These are phyloP conservation scores for Mycena sanguinolenta DNA, from an alignment of 768 basidiomycete species.

Conservation along the genomic window DNA sequence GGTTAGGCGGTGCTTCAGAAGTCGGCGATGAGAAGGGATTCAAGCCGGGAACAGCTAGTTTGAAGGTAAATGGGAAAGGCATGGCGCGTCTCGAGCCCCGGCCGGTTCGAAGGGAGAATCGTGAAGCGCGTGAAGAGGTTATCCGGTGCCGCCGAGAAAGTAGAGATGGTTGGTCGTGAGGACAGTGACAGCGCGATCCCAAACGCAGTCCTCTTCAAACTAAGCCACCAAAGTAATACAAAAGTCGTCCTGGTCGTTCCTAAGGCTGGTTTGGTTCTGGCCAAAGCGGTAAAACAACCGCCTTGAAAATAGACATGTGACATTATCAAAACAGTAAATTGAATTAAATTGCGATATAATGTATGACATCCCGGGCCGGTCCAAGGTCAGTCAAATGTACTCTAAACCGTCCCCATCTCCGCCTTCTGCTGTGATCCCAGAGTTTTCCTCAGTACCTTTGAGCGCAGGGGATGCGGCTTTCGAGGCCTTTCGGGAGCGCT, in stretches of 20 bases:
- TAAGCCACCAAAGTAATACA: neutral
- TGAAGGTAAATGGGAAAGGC: constrained; percentile 83
- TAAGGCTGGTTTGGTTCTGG: neutral
- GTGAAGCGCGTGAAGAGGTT: constrained; percentile 7
- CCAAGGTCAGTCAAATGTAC: too few relatives aligned
- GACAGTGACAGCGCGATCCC: neutral
- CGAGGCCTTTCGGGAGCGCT: constrained; percentile 10
- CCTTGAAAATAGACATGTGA: neutral
- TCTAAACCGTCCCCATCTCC: neutral
- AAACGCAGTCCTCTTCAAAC: neutral
- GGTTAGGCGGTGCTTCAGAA: constrained; percentile 15
- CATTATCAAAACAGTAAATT: neutral
- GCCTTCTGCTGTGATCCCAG: constrained; percentile 1
- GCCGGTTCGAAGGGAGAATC: constrained; percentile 9
- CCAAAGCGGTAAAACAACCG: neutral
- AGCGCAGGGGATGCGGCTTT: neutral
- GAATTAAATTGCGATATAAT: neutral
- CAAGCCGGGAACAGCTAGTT: constrained; percentile 72
- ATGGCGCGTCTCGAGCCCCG: constrained; percentile 43
- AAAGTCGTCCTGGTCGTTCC: too few relatives aligned
- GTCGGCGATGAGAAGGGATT: constrained; percentile 70
- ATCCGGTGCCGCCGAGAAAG: neutral
- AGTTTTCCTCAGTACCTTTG: constrained; percentile 7
- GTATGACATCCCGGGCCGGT: too few relatives aligned
- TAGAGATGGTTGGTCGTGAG: neutral